Evolutionary conservation across 2,329 filamentous ascomycete genomes (phyloP), one percentile per base, ranked within the genome.

Genomic region (Arthrobotrys conoides): DNA sequence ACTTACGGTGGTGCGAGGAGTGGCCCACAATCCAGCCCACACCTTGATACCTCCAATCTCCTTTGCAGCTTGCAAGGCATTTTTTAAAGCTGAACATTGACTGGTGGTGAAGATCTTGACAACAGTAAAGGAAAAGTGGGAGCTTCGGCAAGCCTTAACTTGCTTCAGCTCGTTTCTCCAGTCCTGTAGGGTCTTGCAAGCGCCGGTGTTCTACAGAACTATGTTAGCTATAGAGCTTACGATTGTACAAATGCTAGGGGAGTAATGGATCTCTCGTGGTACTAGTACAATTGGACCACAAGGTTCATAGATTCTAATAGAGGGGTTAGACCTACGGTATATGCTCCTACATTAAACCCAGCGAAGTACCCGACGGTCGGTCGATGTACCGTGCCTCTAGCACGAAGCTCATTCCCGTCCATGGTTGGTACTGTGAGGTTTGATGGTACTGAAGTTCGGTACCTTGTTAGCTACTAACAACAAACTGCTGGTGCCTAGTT

Each of bases 11-110:
- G 67, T 41, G 49, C 46, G 10, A 22, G 77, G 77, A n/a, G 87
- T 88, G 61, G 87, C 84, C 90, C 90, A 92, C 82, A 91, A 85
- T 80, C 90, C 90, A 65, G 91, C 89, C 41, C 92, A 88, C 53
- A 92, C 85, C 80, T 87, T 85, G 18, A 88, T 90, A 51, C 89
- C 86, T 79, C 89, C 90, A 3, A 79, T 46, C 76, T 87, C 85
- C 55, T 91, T 86, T 82, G 90, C 90, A 41, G 90, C 90, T 18
- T 87, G 86, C 0, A 87, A 86, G 18, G 86, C 86, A 70, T 86
- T 85, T 71, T 83, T 84, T 61, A 88, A 85, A 8, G 86, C 86
- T 79, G 86, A 85, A 83, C 86, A 88, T 81, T 88, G 87, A 86
- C 89, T 90, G 83, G 91, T 92, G 46, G 80, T 80, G 87, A 92